phyloP scores from a whole-genome alignment of 202 grass and related monocot genomes.

The Setaria italica region DNA sequence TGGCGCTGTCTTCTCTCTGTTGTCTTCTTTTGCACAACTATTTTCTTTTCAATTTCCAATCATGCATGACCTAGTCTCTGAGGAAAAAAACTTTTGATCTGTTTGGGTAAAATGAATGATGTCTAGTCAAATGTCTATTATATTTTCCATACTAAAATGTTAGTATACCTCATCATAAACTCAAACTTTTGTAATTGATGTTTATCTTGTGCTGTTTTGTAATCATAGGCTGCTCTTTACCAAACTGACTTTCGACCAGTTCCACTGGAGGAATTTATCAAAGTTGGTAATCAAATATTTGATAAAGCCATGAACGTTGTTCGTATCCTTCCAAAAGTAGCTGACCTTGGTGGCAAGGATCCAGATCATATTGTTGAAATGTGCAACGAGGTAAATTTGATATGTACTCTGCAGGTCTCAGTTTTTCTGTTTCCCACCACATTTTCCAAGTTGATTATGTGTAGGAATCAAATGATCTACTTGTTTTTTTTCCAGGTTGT shows the following conservation, averaged over 20 bases:
- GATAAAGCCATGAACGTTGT: conserved; percentile 90
- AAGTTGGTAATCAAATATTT: conserved; percentile 95
- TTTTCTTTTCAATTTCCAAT: background rate
- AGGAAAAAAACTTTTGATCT: background rate
- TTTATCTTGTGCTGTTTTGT: conserved; percentile 37
- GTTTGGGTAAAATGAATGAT: conserved; percentile 19
- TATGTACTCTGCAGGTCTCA: conserved; percentile 13
- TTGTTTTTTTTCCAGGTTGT: conserved; percentile 61
- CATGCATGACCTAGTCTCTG: background rate
- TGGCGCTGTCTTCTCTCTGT: background rate
- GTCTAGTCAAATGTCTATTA: background rate
- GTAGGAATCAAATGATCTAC: conserved; percentile 1
- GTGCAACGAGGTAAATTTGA: conserved; percentile 84
- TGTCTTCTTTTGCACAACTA: background rate
- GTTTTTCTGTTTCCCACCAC: conserved; percentile 13
- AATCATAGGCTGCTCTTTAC: conserved; percentile 80
- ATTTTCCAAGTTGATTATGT: background rate
- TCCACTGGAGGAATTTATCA: conserved; percentile 94
- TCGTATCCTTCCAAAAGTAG: conserved; percentile 66
- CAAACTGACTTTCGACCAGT: conserved; percentile 94
- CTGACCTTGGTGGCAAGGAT: conserved; percentile 91
- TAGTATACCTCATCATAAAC: conserved; percentile 30
- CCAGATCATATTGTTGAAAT: conserved; percentile 94
- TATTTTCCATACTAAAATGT: background rate
- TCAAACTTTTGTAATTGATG: conserved; percentile 28